These are phyloP conservation scores for Capsella bursapastoris DNA, from an alignment of 345 rosid species.

Conservation along the genomic window DNA sequence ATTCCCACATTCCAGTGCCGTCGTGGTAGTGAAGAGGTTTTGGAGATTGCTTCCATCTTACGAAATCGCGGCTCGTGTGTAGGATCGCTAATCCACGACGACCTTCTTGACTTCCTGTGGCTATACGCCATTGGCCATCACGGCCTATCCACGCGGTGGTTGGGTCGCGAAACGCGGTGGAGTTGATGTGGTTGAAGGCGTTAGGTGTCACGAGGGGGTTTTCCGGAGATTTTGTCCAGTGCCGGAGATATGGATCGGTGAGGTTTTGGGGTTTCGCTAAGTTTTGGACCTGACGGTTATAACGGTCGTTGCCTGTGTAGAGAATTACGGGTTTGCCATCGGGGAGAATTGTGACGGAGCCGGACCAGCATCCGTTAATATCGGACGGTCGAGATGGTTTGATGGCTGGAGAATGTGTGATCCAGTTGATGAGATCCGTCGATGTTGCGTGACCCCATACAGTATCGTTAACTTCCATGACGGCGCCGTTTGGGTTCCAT, in stretches of 20 bases:
- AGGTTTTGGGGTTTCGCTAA: slow-evolving; percentile 57
- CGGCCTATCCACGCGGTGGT: slow-evolving; percentile 68
- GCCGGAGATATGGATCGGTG: slow-evolving; percentile 59
- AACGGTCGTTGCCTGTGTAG: slow-evolving; percentile 62
- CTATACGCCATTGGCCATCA: slow-evolving; percentile 54
- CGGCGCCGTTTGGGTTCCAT: slow-evolving; percentile 46
- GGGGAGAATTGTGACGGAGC: slow-evolving; percentile 63
- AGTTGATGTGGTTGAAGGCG: slow-evolving; percentile 26
- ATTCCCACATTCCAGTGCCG: slow-evolving; percentile 78
- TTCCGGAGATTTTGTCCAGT: slow-evolving; percentile 55
- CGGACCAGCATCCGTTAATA: slow-evolving; percentile 69
- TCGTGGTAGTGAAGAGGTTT: slow-evolving; percentile 58
- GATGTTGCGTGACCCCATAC: slow-evolving; percentile 85
- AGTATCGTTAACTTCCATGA: slow-evolving; percentile 62
- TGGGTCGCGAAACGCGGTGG: slow-evolving; percentile 65
- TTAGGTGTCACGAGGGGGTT: slow-evolving; percentile 64
- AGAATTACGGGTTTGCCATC: slow-evolving; percentile 54
- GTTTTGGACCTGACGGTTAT: slow-evolving; percentile 57
- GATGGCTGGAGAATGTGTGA: slow-evolving; percentile 56
- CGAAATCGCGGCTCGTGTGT: slow-evolving; percentile 60
- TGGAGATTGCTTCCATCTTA: slow-evolving; percentile 48
- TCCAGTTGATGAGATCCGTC: slow-evolving; percentile 73
- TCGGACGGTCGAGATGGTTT: slow-evolving; percentile 56
- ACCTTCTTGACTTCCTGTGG: slow-evolving; percentile 53
- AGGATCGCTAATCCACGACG: slow-evolving; percentile 55